phyloP scores from a whole-genome alignment of 192 early-diverging fungal species.

The Allomyces macrogynus region DNA sequence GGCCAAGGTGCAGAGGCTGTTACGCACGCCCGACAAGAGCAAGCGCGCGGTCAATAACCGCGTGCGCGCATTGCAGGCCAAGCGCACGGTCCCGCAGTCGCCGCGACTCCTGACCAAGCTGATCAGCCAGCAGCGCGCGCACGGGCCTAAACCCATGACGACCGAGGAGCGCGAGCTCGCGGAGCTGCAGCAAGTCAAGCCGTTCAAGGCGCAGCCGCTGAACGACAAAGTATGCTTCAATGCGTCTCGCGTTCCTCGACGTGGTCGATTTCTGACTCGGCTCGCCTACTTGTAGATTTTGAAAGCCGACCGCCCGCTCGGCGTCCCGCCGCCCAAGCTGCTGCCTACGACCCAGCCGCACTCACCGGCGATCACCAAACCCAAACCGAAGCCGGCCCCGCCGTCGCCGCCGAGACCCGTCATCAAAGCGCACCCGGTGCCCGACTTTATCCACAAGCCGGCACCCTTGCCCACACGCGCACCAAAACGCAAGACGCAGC shows the following conservation, averaged over 20 bases:
- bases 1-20: too few relatives aligned
- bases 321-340: too few relatives aligned
- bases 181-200: neutral
- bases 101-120: neutral
- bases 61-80: neutral
- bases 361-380: neutral
- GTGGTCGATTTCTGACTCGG: neutral
- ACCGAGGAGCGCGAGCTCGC: neutral
- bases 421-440: too few relatives aligned
- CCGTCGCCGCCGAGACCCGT: neutral
- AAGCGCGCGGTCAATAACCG: too few relatives aligned
- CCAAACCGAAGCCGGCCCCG: neutral
- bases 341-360: neutral
- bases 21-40: too few relatives aligned
- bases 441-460: neutral
- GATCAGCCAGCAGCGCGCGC: neutral
- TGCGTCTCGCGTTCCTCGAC: neutral
- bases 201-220: neutral
- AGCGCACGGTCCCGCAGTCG: neutral
- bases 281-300: neutral
- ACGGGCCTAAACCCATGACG: neutral
- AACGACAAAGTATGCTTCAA: neutral
- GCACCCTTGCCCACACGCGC: neutral
- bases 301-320: neutral
- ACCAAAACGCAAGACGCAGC: conserved; percentile 12